Evolutionary conservation across 2,329 filamentous ascomycete genomes (phyloP).

Genomic region (Colletotrichum trifolii): DNA sequence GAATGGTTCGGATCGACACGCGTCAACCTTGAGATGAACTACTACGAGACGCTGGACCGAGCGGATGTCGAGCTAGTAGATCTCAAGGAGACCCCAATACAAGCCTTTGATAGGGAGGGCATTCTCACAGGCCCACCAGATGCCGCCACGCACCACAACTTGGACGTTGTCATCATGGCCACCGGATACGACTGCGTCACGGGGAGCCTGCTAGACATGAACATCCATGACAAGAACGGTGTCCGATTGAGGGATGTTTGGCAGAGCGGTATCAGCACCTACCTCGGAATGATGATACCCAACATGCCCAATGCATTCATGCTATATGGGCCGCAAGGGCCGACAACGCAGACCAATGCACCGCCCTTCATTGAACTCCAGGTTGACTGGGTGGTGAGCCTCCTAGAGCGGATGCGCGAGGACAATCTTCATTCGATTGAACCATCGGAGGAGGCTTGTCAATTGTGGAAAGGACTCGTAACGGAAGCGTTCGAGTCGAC

Average conservation of each 20-base stretch:
- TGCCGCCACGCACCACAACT: neutral
- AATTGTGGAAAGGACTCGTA: constrained; percentile 3
- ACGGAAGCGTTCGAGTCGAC: constrained; percentile 7
- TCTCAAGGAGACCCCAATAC: constrained; percentile 20
- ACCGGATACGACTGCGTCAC: constrained; percentile 41
- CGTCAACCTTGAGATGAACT: constrained; percentile 17
- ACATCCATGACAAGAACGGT: constrained; percentile 37
- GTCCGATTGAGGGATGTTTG: constrained; percentile 33
- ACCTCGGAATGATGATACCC: constrained; percentile 40
- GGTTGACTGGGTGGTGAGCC: constrained; percentile 36
- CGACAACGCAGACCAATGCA: constrained; percentile 37
- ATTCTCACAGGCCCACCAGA: constrained; percentile 8
- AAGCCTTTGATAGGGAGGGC: constrained; percentile 5
- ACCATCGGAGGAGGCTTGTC: constrained; percentile 13
- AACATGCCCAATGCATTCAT: constrained; percentile 39
- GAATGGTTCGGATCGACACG: constrained; percentile 15
- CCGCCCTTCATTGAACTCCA: constrained; percentile 40
- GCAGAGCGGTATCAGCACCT: constrained; percentile 37
- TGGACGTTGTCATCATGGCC: constrained; percentile 36
- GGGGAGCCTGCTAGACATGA: constrained; percentile 39
- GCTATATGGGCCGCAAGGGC: constrained; percentile 40
- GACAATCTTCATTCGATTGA: constrained; percentile 12
- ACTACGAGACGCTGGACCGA: constrained; percentile 34
- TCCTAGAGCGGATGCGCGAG: constrained; percentile 35
- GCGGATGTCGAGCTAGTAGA: constrained; percentile 27